Evolutionary conservation across 1,284 basidiomycete genomes (phyloP).

Genomic region (Austropuccinia psidii): DNA sequence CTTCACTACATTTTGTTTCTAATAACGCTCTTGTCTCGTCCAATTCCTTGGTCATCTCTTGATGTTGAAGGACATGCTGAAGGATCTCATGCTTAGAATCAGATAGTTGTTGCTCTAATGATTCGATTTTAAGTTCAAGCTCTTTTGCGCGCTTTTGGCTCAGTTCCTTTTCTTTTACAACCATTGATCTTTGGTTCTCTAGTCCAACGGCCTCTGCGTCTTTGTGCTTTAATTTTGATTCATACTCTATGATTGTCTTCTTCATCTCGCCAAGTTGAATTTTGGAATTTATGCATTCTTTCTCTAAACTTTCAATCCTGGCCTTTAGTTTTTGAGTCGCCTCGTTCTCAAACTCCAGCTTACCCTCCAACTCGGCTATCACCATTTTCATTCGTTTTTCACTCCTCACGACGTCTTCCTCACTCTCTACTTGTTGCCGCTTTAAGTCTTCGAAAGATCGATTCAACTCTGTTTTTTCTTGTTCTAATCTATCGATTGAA

Average conservation of each 20-base stretch:
- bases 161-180: conserved; percentile 49
- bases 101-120: conserved; percentile 59
- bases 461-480: conserved; percentile 37
- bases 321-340: conserved; percentile 48
- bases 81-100: conserved; percentile 59
- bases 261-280: conserved; percentile 70
- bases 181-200: conserved; percentile 56
- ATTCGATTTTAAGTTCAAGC: conserved; percentile 62
- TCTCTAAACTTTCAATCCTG: conserved; percentile 33
- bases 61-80: conserved; percentile 50
- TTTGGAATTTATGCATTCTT: conserved; percentile 53
- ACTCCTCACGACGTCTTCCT: conserved; percentile 67
- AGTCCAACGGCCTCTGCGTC: conserved; percentile 64
- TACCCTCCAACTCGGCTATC: conserved; percentile 64
- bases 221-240: conserved; percentile 67
- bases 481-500: conserved; percentile 39
- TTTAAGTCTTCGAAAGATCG: conserved; percentile 62
- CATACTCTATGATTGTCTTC: conserved; percentile 68
- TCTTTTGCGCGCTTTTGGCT: conserved; percentile 53
- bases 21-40: conserved; percentile 74
- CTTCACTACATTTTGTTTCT: conserved; percentile 77
- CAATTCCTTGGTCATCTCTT: conserved; percentile 62
- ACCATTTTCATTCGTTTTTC: conserved; percentile 68
- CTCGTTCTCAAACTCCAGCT: conserved; percentile 60
- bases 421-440: conserved; percentile 62